Base-by-base conservation (phyloP, 345 rosid genomes). In the Moringa oleifera region DNA sequence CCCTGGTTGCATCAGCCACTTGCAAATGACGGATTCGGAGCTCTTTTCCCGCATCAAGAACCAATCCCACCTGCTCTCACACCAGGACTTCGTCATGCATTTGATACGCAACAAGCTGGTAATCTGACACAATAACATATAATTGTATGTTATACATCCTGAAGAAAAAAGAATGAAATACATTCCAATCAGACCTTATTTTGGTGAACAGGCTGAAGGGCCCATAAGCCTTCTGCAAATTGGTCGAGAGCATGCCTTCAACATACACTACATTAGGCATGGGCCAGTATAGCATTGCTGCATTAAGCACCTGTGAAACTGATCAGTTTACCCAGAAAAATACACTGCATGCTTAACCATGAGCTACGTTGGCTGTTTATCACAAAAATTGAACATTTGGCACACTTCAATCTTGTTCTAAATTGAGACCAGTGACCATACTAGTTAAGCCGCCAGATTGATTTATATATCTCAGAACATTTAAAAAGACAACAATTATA, bases 171-270 rank as follows among this genome's bases (percentile, higher is more conserved):
- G 23, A 10, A 55, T 16, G 25, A 54, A 1, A 23, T 5, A 28
- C 47, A 41, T 1, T 9, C 46, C 12, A 12, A 20, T 18, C 45
- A 33, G 12, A 81, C 87, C 81, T 76, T 80, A 63, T 82, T 85
- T 64, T 78, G 90, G 66, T 78, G 90, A 69, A 85, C 85, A 60
- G 87, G 83, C 58, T 68, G 68, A 58, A 82, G 70, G 25, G 75
- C 85, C 90, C 90, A 85, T 24, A 73, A 65, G 20, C 79, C 87
- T 71, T 76, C 72, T 3, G 90, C 83, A 63, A 85, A 85, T 25
- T 69, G 68, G 72, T 85, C 90, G 62, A 82, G 82, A 57, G 85
- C 87, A 69, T 82, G 75, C 90, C 90, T 73, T 85, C 90, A 66
- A 82, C 87, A 45, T 82, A 85, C 55, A 85, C 37, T 7, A 76